Conservation (phyloP, 1,139 yeast genomes). For the Scheffersomyces illinoinensis region DNA sequence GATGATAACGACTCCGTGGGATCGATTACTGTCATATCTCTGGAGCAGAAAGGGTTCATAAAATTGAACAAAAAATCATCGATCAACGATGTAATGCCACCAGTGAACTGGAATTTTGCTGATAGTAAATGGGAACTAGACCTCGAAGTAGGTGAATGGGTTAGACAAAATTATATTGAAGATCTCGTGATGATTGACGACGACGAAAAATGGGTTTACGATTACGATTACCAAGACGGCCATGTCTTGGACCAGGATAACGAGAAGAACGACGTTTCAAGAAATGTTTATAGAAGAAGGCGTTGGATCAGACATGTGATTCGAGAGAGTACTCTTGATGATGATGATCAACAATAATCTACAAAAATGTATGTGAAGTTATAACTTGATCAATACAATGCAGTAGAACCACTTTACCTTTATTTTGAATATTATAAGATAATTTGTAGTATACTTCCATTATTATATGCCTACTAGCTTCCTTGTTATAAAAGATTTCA, state of each 20-base stretch:
- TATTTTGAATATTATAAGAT: too few species aligned
- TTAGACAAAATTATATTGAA: conserved; percentile 43
- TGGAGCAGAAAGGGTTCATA: not conserved
- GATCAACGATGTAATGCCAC: conserved; percentile 49
- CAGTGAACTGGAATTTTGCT: conserved; percentile 56
- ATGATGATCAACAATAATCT: not conserved
- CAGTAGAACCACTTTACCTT: too few species aligned
- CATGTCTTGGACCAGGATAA: conserved; percentile 3
- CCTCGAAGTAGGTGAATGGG: conserved; percentile 61
- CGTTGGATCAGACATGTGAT: conserved; percentile 51
- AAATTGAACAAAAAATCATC: conserved; percentile 19
- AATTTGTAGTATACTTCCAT: too few species aligned
- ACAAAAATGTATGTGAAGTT: not conserved
- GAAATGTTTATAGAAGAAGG: conserved; percentile 47
- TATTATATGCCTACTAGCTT: too few species aligned
- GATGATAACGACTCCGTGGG: conserved; percentile 7
- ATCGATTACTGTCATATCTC: not conserved
- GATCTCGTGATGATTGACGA: conserved; percentile 61
- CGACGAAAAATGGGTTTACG: conserved; percentile 82
- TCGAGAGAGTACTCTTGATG: conserved; percentile 13
- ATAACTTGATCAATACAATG: not conserved
- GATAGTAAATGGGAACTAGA: conserved; percentile 57
- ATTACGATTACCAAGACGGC: conserved; percentile 22
- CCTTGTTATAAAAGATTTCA: too few species aligned
- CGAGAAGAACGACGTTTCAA: conserved; percentile 5